Base-by-base conservation (phyloP, 257 asterid genomes). In the Plantago ovata region DNA sequence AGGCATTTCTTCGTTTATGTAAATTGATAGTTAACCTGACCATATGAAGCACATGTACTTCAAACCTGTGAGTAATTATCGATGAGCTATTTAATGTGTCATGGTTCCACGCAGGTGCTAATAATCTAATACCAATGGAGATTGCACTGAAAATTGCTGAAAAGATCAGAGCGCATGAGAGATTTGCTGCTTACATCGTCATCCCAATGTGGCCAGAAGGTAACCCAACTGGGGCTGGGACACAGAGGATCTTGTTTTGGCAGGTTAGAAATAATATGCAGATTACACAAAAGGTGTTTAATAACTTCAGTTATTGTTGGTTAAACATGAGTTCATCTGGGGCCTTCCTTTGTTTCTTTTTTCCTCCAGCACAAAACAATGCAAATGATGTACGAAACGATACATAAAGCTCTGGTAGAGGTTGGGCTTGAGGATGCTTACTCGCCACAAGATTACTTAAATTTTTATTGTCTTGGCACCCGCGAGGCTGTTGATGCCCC, bases 151-250 rank as follows among this genome's bases (percentile, higher is more conserved):
- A 92, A 79, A 86, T 89, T 22, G 91, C 87, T 4, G 87, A 86
- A 51, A 93, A 93, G 52, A 89, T 93, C 24, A 76, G 94, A 78
- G 91, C 89, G 14, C 89, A 82, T 19, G 81, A 93, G 80, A 86
- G 97, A 57, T 93, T 88, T 69, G 94, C 98, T 3, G 98, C 82
- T 60, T 92, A 92, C 62, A 82, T 92, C 36, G 85, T 92, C 63
- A 70, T 92, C 64, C 98, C 98, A 16, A 93, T 88, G 98, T 93
- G 98, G 97, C 98, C 98, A 15, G 98, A 93, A 79, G 98, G 98
- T 65, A 86, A 88, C 78, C 98, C 98, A 36, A 89, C 98, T 2
- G 95, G 97, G 40, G 85, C 83, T 71, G 96, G 96, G 23, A 89
- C 95, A 12, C 98, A 93, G 52, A 80, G 98, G 74, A 89, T 93